Base-by-base conservation (phyloP, 1,284 basidiomycete genomes). In the Albatrellus sp. region DNA sequence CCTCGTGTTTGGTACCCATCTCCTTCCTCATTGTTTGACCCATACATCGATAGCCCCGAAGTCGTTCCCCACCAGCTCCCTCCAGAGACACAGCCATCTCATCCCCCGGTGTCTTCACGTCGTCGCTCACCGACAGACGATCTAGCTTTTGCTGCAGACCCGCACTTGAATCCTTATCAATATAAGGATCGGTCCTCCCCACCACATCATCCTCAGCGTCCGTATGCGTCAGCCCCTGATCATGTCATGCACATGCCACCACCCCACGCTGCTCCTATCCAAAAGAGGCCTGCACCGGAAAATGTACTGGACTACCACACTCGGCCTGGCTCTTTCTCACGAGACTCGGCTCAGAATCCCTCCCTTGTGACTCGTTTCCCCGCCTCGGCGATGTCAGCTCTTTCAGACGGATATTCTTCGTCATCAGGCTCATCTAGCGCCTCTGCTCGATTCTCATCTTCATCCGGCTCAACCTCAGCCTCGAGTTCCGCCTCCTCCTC, bases 91-190 rank as follows among this genome's bases (percentile, higher is more conserved):
- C 34, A 50, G 50, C 13, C 51, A 43, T 30, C 37, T 40, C 40
- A 3, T 12, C 46, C 46, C 32, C 49, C 43, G 33, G 49, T 33
- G 40, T 46, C 43, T 16, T 32, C 46, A 7, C 40, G 41, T 20
- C 36, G 51, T 28, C 46, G 32, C 17, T 52, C 47, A 10, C 38
- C 48, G 29, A 11, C 33, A 45, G 46, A 59, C 40, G 64, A 66
- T 49, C 63, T 63, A 31, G 63, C 64, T 12, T 67, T 66, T 55
- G 61, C 64, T 28, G 46, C 48, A 34, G 61, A 65, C 53, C 63
- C 63, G 28, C 50, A 48, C 37, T 45, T 46, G 39, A 64, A 66
- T 48, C 63, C 61, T 5, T 19, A 52, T 17, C 52, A 59, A 47
- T 61, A 58, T 12, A 52, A 35, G n/a, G 34, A 35, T 35, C n/a